Evolutionary conservation across 2,329 filamentous ascomycete genomes (phyloP).

Genomic region (Penicillium brasilianum): DNA sequence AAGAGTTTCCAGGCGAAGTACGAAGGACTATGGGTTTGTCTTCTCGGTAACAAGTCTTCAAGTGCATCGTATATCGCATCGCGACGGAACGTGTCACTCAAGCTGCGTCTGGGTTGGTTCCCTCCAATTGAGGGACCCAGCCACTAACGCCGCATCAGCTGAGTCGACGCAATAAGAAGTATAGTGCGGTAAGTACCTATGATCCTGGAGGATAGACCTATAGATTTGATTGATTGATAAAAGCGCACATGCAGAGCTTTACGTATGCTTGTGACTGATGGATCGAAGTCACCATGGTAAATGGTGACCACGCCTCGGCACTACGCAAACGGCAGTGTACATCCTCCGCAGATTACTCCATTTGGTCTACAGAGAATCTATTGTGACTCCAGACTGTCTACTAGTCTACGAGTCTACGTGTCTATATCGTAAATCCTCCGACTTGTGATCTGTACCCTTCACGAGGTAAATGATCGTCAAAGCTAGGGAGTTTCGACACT

Average conservation of each 20-base stretch:
- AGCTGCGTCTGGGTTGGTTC: neutral
- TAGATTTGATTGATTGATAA: slow-evolving; percentile 6
- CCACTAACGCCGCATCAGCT: neutral
- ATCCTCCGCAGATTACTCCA: too few species aligned
- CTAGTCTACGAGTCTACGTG: neutral
- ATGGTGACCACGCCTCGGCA: neutral
- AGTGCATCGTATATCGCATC: neutral
- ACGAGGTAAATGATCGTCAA: neutral
- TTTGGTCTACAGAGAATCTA: neutral
- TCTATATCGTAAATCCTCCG: neutral
- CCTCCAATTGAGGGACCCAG: neutral
- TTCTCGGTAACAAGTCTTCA: neutral
- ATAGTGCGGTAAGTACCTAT: neutral
- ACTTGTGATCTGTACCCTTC: neutral
- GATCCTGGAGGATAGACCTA: neutral
- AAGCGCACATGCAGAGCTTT: neutral
- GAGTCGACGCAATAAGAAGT: neutral
- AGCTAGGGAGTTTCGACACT: neutral
- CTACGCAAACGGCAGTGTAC: neutral
- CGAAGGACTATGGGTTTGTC: neutral
- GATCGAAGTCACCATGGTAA: neutral
- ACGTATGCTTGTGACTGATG: slow-evolving; percentile 8
- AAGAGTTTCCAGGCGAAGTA: neutral
- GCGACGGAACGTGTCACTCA: neutral
- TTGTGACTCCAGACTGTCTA: neutral